Evolutionary conservation across 805 yeast genomes (phyloP).

Genomic region (Candida chauliodis): DNA sequence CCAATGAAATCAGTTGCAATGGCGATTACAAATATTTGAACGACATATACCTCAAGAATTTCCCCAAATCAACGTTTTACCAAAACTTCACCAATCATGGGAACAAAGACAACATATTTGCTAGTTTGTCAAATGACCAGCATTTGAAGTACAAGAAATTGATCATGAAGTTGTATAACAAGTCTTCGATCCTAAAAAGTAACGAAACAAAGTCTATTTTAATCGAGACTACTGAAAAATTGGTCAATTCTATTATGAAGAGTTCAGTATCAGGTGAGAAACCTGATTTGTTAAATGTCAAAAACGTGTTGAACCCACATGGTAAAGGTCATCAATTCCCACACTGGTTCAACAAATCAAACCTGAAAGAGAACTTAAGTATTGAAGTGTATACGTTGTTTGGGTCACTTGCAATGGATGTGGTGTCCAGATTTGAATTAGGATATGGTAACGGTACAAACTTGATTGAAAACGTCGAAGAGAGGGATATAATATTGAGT

Average conservation of each 20-base stretch:
- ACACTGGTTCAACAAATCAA: slow-evolving; percentile 27
- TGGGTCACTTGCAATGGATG: slow-evolving; percentile 71
- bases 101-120: slow-evolving; percentile 52
- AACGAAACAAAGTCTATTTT: slow-evolving; percentile 25
- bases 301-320: slow-evolving; percentile 26
- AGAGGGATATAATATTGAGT: slow-evolving; percentile 40
- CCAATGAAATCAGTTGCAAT: slow-evolving; percentile 57
- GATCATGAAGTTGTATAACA: slow-evolving; percentile 31
- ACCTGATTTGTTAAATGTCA: slow-evolving; percentile 34
- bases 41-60: slow-evolving; percentile 54
- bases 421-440: slow-evolving; percentile 56
- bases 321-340: slow-evolving; percentile 29
- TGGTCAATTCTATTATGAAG: slow-evolving; percentile 23
- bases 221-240: slow-evolving; percentile 22
- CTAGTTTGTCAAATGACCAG: slow-evolving; percentile 45
- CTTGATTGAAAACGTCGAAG: slow-evolving; percentile 36
- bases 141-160: slow-evolving; percentile 41
- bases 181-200: slow-evolving; percentile 27
- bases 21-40: slow-evolving; percentile 47
- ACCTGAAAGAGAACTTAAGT: slow-evolving; percentile 29
- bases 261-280: slow-evolving; percentile 27
- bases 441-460: slow-evolving; percentile 49
- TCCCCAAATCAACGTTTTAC: slow-evolving; percentile 57
- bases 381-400: slow-evolving; percentile 60
- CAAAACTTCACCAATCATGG: slow-evolving; percentile 58